Evolutionary conservation across 305 asterid genomes (phyloP).

Genomic region (Solanum aculeatissimum): DNA sequence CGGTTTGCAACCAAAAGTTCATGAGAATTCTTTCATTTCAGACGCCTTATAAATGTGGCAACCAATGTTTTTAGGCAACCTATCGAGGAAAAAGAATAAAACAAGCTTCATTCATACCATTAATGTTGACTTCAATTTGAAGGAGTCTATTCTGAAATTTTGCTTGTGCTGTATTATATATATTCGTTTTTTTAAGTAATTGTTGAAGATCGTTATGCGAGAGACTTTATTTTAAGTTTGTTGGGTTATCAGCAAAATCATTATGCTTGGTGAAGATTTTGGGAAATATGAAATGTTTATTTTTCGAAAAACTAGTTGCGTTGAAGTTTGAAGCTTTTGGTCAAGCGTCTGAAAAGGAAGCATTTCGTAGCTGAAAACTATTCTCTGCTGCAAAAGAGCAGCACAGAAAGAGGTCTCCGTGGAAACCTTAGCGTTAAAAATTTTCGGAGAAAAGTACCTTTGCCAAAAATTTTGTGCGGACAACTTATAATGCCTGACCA

Average conservation of each 20-base stretch:
- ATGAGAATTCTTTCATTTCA: not conserved
- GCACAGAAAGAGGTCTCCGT: not conserved
- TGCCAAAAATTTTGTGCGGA: not conserved
- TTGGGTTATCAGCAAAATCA: not conserved
- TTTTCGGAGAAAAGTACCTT: not conserved
- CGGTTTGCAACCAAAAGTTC: slow-evolving; percentile 37
- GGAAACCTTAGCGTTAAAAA: not conserved
- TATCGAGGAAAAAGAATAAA: not conserved
- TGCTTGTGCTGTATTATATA: not conserved
- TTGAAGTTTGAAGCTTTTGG: not conserved
- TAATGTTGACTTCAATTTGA: not conserved
- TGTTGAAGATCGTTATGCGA: not conserved
- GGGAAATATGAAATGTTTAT: not conserved
- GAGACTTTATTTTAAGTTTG: not conserved
- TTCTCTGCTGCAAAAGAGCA: not conserved
- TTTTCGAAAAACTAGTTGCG: not conserved
- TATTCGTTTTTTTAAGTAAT: not conserved
- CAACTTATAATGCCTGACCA: too few species aligned
- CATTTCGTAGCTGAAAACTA: not conserved
- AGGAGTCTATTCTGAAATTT: not conserved
- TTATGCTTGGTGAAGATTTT: not conserved
- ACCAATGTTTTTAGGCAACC: not conserved
- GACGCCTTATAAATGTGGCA: not conserved
- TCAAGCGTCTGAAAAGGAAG: not conserved
- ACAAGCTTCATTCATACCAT: not conserved